Evolutionary conservation across 1,284 basidiomycete genomes (phyloP).

Genomic region (Tetrapyrgos nigripes): DNA sequence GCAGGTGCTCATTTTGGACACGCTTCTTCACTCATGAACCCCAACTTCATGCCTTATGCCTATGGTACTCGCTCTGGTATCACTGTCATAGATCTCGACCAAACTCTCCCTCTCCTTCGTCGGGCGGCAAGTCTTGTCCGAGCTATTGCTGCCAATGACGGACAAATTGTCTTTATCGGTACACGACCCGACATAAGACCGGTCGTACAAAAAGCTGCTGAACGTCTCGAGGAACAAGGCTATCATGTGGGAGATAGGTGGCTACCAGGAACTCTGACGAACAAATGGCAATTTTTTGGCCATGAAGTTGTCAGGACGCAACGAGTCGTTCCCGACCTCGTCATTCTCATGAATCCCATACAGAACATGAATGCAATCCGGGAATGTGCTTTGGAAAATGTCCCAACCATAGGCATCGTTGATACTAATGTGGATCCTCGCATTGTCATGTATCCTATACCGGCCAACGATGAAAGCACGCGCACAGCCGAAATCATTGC

Average conservation of each 20-base stretch:
- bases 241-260: constrained; percentile 90
- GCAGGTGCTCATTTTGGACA: constrained; percentile 96
- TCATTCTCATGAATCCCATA: constrained; percentile 89
- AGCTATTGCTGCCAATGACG: constrained; percentile 82
- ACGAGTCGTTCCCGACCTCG: constrained; percentile 84
- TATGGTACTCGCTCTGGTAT: constrained; percentile 93
- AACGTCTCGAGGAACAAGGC: constrained; percentile 79
- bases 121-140: constrained; percentile 90
- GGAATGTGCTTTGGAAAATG: constrained; percentile 84
- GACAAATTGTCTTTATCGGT: constrained; percentile 91
- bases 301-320: constrained; percentile 60
- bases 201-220: constrained; percentile 82
- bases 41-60: constrained; percentile 91
- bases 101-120: constrained; percentile 90
- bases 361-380: constrained; percentile 85
- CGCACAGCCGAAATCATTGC: constrained; percentile 91
- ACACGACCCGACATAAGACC: constrained; percentile 82
- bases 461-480: constrained; percentile 95
- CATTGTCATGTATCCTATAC: constrained; percentile 97
- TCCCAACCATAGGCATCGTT: constrained; percentile 90
- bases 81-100: constrained; percentile 95
- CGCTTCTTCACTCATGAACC: constrained; percentile 81
- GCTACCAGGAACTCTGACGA: constrained; percentile 95
- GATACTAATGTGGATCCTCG: constrained; percentile 98
- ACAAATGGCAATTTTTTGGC: constrained; percentile 83